These are phyloP conservation scores for Ligustrum vulgare DNA, from an alignment of 257 asterid genomes.

Conservation along the genomic window DNA sequence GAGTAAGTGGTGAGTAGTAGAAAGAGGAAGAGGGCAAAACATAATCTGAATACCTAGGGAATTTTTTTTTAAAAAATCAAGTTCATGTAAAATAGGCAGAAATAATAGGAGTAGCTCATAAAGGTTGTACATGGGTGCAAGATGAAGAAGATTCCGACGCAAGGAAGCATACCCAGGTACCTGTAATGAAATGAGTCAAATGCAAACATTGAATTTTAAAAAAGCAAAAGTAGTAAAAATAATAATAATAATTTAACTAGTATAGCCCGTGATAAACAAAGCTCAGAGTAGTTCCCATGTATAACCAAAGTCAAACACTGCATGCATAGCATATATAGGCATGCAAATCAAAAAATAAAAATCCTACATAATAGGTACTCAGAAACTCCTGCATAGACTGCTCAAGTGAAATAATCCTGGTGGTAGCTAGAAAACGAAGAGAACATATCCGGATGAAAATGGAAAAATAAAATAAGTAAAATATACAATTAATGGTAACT, in stretches of 20 bases:
- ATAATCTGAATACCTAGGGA: conserved; percentile 1
- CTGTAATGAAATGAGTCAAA: conserved; percentile 36
- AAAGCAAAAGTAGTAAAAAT: background rate
- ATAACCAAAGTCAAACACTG: background rate
- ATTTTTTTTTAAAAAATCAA: conserved; percentile 2
- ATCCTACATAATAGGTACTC: background rate
- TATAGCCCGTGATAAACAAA: background rate
- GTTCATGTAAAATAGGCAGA: background rate
- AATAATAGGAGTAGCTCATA: conserved; percentile 4
- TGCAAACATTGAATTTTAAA: background rate
- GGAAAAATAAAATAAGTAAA: background rate
- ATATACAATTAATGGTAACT: background rate
- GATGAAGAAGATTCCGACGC: conserved; percentile 71
- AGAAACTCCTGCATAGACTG: background rate
- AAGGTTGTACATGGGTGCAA: conserved; percentile 72
- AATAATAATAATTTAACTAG: background rate
- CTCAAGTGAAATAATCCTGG: background rate
- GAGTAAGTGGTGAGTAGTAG: conserved; percentile 10
- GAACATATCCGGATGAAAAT: background rate
- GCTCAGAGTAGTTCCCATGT: background rate
- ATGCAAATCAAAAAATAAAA: background rate
- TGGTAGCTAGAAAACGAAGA: background rate
- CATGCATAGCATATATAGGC: background rate
- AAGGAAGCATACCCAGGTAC: conserved; percentile 77
- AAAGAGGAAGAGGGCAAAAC: conserved; percentile 18